Percentiles rank a stretch among this genome's conserved stretches.
Evolutionary conservation across 2,329 filamentous ascomycete genomes (phyloP).

Genomic region (Scedosporium minutisporum): DNA sequence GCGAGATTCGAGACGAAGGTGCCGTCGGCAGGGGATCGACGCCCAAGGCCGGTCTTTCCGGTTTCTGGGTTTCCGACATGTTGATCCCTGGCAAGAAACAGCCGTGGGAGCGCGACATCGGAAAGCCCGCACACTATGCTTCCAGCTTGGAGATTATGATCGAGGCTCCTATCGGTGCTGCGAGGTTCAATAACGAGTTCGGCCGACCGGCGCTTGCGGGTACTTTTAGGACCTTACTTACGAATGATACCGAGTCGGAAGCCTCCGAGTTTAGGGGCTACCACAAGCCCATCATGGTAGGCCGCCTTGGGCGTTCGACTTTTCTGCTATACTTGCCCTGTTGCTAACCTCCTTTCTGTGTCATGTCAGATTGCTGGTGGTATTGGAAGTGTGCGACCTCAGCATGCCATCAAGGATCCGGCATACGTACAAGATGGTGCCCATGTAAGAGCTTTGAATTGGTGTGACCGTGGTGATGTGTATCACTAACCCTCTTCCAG

Average conservation of each 20-base stretch:
- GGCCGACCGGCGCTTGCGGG: conserved; percentile 81
- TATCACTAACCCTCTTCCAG: too few relatives aligned
- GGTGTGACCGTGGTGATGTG: too few relatives aligned
- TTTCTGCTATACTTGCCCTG: background rate
- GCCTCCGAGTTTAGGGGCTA: conserved; percentile 69
- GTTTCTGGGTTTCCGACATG: conserved; percentile 92
- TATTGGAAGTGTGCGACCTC: conserved; percentile 81
- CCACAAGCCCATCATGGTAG: conserved; percentile 90
- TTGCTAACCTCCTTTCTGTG: background rate
- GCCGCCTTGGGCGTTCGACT: background rate
- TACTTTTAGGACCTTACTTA: conserved; percentile 84
- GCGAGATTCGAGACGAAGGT: conserved; percentile 91
- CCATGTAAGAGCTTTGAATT: conserved; percentile 28
- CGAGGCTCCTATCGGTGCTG: conserved; percentile 89
- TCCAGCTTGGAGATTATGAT: conserved; percentile 96
- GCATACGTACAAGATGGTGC: conserved; percentile 76
- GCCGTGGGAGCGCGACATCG: conserved; percentile 87
- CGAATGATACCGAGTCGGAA: conserved; percentile 46
- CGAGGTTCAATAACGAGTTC: conserved; percentile 96
- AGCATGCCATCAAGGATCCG: conserved; percentile 80
- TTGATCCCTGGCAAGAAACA: conserved; percentile 73
- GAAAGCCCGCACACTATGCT: conserved; percentile 83
- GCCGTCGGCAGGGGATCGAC: conserved; percentile 86
- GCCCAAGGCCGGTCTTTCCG: conserved; percentile 83
- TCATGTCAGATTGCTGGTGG: conserved; percentile 65